Base-by-base conservation (phyloP, 202 grass and related monocot genomes). In the Brachypodium distachyon region DNA sequence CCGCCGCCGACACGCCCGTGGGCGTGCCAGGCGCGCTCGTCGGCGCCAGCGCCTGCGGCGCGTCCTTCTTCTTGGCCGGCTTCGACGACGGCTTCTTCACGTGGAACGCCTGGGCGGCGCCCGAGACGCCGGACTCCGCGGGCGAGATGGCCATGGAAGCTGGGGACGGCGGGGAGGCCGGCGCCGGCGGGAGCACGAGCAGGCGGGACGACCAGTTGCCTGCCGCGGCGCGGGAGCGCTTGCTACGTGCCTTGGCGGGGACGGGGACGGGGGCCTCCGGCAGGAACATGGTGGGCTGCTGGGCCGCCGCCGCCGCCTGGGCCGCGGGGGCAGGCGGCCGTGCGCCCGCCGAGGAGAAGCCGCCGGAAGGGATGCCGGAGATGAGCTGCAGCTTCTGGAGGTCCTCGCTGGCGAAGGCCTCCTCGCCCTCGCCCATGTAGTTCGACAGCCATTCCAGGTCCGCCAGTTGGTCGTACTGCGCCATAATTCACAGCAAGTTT, bases 401-500 rank as follows among this genome's bases (percentile, higher is more conserved):
- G 44, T 99, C 91, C 72, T 99, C 87, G 41, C 61, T 85, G 58
- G 92, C 87, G 79, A 96, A 96, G 50, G 38, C 36, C 2, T 88
- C 92, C 1, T 81, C 84, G 38, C 84, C 95, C 25, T 90, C 90
- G 39, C 80, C 89, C 54, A 90, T 86, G 56, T 92, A 93, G 49
- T 88, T 92, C 12, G 92, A 92, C 3, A 96, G 78, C 96, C 89
- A 96, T 89, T 99, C 96, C 12, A 99, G 78, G 75, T 99, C 92
- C 57, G 81, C 90, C 73, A 93, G 3, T 58, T 91, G 89, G 42
- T 96, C 96, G 61, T 90, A 85, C 90, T 99, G 92, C 78, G 26
- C 27, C 79, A 44, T 50, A 80, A 72, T 77, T 57, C 54, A 72
- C 31, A 57, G 7, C 37, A 72, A 63, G 12, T 56, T 79, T 26